Evolutionary conservation across 805 yeast genomes (phyloP), one percentile per base, ranked within the genome.

Genomic region (Cyberlindnera maclurae): DNA sequence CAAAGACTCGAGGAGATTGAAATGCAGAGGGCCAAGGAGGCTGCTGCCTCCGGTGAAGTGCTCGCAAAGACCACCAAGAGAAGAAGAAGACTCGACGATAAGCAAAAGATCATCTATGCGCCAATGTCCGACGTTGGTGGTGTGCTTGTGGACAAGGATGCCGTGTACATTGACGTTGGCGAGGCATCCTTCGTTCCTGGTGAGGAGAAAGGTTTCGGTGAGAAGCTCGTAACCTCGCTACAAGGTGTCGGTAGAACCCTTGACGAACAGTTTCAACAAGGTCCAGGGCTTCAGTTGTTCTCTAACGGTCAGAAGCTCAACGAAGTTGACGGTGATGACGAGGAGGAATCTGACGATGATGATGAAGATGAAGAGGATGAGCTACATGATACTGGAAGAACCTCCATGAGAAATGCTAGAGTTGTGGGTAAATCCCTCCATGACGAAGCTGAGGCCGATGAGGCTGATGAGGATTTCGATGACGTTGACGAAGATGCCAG

Each of bases 91-190:
- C 74, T 93, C 38, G 97, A 93, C 49, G 98, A 93, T 55, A 86
- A 82, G 51, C 95, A 87, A 58, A 93, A 89, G 59, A 77, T 87
- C 49, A 87, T 93, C 3, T 93, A 94, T 60, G 99, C 98, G 0
- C 99, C 99, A 36, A 93, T 93, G 99, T 85, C 97, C 34, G 97
- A 93, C 62, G 96, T 93, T n/a, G 97, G 97, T 41, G 99, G 99
- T 59, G 95, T 93, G 28, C 68, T 93, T 48, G 87, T 93, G 44
- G 99, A 93, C 64, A 89, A 83, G 57, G 99, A 93, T 66, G 96
- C 98, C 8, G 98, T 93, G 3, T 93, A 89, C 54, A 86, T 93
- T 43, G 97, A 67, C 46, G 63, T 66, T 31, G 70, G 70, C 27
- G 65, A 64, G 31, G 71, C 70, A 37, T 58, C 71, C 29, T 83